Percentiles rank a stretch among this genome's conserved stretches.
These are phyloP conservation scores for Dictyostelium purpureum DNA, from an alignment of 78 protist genomes.

Conservation along the genomic window DNA sequence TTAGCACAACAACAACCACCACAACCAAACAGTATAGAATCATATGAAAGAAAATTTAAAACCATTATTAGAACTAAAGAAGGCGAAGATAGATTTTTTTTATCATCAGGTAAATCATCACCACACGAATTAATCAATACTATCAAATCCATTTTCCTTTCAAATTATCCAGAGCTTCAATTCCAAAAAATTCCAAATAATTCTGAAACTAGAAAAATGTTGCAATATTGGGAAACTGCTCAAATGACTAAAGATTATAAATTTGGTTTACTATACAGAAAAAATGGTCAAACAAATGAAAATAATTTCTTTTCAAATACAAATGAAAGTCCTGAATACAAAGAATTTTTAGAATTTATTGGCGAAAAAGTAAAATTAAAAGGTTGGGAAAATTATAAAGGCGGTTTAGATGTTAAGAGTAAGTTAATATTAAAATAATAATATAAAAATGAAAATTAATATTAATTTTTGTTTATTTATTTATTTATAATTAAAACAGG, in stretches of 20 bases:
- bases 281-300: conserved; percentile 63
- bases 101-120: conserved; percentile 63
- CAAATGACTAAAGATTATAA: conserved; percentile 76
- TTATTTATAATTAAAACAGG: neutral
- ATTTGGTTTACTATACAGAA: conserved; percentile 78
- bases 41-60: conserved; percentile 64
- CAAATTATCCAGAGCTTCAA: conserved; percentile 8
- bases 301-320: conserved; percentile 75
- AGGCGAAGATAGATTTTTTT: conserved; percentile 69
- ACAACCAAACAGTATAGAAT: neutral
- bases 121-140: conserved; percentile 41
- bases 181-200: conserved; percentile 52
- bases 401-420: conserved; percentile 84
- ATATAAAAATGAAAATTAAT: neutral
- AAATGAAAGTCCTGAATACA: conserved; percentile 32
- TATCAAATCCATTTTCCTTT: conserved; percentile 26
- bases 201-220: conserved; percentile 33
- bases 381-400: conserved; percentile 69
- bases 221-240: conserved; percentile 61
- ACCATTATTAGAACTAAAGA: conserved; percentile 55
- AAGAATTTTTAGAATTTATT: conserved; percentile 81
- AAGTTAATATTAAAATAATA: neutral
- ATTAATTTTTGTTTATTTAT: neutral
- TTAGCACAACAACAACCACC: neutral
- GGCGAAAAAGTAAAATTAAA: conserved; percentile 63